phyloP scores from a whole-genome alignment of 192 early-diverging fungal genomes.

The Jimgerdemannia flammicorona region DNA sequence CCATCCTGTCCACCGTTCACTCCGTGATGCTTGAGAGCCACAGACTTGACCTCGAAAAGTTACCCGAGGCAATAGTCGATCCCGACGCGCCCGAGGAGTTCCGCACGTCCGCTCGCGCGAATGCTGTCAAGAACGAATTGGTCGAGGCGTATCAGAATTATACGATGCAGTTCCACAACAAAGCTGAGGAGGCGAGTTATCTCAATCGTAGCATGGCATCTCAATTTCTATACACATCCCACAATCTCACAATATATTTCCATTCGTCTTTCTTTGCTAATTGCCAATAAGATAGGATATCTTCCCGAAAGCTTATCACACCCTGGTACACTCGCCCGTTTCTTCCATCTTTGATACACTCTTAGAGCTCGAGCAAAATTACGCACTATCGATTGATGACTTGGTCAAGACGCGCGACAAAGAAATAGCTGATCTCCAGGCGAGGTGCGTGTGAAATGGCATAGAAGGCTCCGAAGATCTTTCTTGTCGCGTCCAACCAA shows the following conservation, averaged over 20 bases:
- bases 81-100: conserved; percentile 13
- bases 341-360: conserved; percentile 51
- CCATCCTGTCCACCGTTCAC: conserved; percentile 39
- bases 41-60: background rate
- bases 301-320: conserved; percentile 55
- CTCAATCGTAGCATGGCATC: background rate
- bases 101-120: background rate
- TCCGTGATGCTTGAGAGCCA: conserved; percentile 31
- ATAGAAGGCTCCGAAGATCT: background rate
- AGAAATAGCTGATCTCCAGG: conserved; percentile 26
- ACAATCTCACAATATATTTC: background rate
- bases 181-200: conserved; percentile 39
- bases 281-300: conserved; percentile 35
- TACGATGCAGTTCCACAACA: conserved; percentile 41
- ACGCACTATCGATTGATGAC: conserved; percentile 41
- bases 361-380: conserved; percentile 50
- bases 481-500: too few species aligned
- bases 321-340: conserved; percentile 53
- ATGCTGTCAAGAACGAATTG: conserved; percentile 9
- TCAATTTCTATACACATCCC: background rate
- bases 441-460: conserved; percentile 7
- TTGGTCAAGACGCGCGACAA: conserved; percentile 26
- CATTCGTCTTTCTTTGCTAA: background rate
- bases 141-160: conserved; percentile 34
- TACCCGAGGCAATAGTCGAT: conserved; percentile 1